Conservation (phyloP, 306 rosid genomes). For the Sophora flavescens region DNA sequence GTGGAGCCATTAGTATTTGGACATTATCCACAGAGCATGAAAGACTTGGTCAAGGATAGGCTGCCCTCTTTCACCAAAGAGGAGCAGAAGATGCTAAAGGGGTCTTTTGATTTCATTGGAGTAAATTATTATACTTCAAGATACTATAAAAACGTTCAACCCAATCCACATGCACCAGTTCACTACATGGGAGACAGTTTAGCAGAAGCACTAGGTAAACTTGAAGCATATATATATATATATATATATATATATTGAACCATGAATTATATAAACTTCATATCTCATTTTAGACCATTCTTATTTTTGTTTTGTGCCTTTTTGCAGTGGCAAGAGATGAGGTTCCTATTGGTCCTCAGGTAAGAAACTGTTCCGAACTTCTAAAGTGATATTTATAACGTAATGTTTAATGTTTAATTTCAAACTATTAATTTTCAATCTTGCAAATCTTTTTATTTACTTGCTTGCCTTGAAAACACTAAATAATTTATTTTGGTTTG, state of each 20-base stretch:
- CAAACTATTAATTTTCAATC: neutral
- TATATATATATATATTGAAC: neutral
- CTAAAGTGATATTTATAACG: neutral
- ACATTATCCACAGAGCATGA: conserved; percentile 37
- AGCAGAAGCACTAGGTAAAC: neutral
- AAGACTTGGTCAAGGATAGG: conserved; percentile 31
- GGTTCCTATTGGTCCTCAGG: conserved; percentile 41
- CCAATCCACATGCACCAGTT: conserved; percentile 11
- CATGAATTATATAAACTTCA: neutral
- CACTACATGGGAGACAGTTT: neutral
- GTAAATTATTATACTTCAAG: conserved; percentile 49
- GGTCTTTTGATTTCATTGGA: conserved; percentile 51
- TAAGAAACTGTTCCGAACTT: neutral
- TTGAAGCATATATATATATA: too few species aligned
- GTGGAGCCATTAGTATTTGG: conserved; percentile 45
- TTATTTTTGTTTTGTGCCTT: too few species aligned
- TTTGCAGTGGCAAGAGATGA: conserved; percentile 32
- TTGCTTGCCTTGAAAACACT: neutral
- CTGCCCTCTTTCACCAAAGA: conserved; percentile 22
- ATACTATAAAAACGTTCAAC: neutral
- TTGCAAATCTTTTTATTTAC: neutral
- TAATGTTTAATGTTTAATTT: neutral
- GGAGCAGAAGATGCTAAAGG: conserved; percentile 33
- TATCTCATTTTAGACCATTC: neutral
- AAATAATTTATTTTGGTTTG: neutral